Percentiles rank a stretch among this genome's conserved stretches.
Evolutionary conservation across 305 asterid species (phyloP).

Genomic region (Ilex paraguariensis): DNA sequence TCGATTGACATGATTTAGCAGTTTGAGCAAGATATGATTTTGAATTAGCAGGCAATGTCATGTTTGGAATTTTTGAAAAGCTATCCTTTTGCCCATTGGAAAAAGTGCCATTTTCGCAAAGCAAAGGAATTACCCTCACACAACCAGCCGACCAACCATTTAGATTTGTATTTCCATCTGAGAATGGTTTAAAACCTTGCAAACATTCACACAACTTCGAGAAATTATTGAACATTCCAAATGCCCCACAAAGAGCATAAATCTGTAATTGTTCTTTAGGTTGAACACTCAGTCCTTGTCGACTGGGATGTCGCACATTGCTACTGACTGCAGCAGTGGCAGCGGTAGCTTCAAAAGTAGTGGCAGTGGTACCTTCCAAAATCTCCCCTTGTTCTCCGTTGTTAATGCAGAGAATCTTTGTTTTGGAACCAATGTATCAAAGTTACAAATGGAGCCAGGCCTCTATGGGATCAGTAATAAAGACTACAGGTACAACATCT

Average conservation of each 20-base stretch:
- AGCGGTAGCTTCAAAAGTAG: constrained; percentile 2
- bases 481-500: background rate
- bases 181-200: constrained; percentile 15
- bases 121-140: constrained; percentile 17
- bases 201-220: constrained; percentile 19
- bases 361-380: background rate
- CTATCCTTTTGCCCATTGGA: constrained; percentile 12
- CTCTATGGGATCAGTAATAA: background rate
- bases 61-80: constrained; percentile 11
- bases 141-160: constrained; percentile 19
- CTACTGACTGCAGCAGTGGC: constrained; percentile 51
- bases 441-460: background rate
- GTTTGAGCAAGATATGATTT: constrained; percentile 7
- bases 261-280: constrained; percentile 10
- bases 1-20: constrained; percentile 14
- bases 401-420: background rate
- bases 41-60: constrained; percentile 15
- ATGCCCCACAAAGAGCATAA: constrained; percentile 31
- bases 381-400: background rate
- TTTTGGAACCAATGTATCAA: background rate
- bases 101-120: constrained; percentile 18
- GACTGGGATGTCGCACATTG: constrained; percentile 53
- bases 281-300: constrained; percentile 53
- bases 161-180: constrained; percentile 1
- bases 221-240: constrained; percentile 11